Evolutionary conservation across 176 grass and related monocot genomes (phyloP).

Genomic region (Oryza rufipogon): DNA sequence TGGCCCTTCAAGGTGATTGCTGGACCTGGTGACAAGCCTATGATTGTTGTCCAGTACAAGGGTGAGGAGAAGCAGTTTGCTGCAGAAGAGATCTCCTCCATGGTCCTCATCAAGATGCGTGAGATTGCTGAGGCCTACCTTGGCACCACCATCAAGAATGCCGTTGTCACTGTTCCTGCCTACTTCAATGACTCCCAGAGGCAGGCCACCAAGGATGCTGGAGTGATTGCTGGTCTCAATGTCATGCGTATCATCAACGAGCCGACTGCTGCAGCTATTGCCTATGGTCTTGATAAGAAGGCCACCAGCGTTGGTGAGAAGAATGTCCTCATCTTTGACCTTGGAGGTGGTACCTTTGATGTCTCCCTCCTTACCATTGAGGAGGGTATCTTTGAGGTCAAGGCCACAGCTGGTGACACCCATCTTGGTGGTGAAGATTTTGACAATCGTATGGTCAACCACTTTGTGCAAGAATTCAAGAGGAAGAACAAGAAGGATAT

Average conservation of each 20-base stretch:
- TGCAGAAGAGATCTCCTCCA: slow-evolving; percentile 32
- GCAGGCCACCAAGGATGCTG: slow-evolving; percentile 38
- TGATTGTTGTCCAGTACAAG: slow-evolving; percentile 35
- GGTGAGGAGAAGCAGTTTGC: slow-evolving; percentile 38
- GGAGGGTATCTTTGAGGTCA: slow-evolving; percentile 38
- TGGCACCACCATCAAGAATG: slow-evolving; percentile 27
- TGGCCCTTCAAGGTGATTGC: slow-evolving; percentile 36
- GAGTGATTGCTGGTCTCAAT: slow-evolving; percentile 30
- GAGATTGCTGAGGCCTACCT: slow-evolving; percentile 40
- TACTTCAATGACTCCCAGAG: slow-evolving; percentile 28
- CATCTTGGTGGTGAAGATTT: slow-evolving; percentile 32
- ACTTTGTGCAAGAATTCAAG: slow-evolving; percentile 32
- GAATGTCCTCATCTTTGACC: slow-evolving; percentile 37
- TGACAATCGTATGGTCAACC: slow-evolving; percentile 27
- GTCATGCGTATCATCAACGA: slow-evolving; percentile 26
- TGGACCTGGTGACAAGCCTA: slow-evolving; percentile 32
- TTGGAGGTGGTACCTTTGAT: slow-evolving; percentile 22
- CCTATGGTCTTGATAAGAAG: slow-evolving; percentile 32
- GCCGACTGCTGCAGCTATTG: slow-evolving; percentile 10
- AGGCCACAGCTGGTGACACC: slow-evolving; percentile 27
- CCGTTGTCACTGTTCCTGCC: slow-evolving; percentile 2
- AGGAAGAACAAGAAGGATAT: slow-evolving; percentile 38
- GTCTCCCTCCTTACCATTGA: slow-evolving; percentile 23
- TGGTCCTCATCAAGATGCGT: slow-evolving; percentile 39
- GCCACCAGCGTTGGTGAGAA: slow-evolving; percentile 2